phyloP scores from a whole-genome alignment of 192 early-diverging fungal species.

The Spinellus fusiger region DNA sequence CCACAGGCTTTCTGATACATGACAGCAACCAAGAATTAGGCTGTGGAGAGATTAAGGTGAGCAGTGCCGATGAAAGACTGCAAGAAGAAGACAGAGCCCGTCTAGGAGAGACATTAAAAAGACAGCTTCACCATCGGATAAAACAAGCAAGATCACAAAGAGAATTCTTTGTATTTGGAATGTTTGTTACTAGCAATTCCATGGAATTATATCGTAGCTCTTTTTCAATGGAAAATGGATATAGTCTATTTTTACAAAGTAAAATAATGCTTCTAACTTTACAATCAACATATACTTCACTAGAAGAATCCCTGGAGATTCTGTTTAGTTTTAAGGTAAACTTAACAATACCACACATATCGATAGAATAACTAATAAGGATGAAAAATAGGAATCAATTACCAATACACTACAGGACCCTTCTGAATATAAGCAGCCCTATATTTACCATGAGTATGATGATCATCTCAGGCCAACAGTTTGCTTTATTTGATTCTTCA shows the following conservation, averaged over 20 bases:
- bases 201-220: constrained; percentile 3
- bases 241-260: neutral
- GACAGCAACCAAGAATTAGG: constrained; percentile 2
- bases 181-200: neutral
- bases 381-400: constrained; percentile 1
- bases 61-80: neutral
- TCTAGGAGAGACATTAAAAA: constrained; percentile 3
- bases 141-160: neutral
- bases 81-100: constrained; percentile 5
- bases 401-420: neutral
- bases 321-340: constrained; percentile 9
- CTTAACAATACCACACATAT: neutral
- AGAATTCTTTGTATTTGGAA: constrained; percentile 6
- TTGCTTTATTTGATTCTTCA: neutral
- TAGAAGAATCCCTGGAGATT: constrained; percentile 8
- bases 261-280: constrained; percentile 6
- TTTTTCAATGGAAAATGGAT: constrained; percentile 7
- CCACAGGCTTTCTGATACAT: constrained; percentile 1
- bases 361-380: neutral
- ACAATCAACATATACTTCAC: constrained; percentile 1
- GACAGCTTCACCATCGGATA: constrained; percentile 3
- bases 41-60: constrained; percentile 5
- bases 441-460: constrained; percentile 4
- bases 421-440: neutral
- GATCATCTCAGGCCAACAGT: constrained; percentile 2